phyloP scores from a whole-genome alignment of 306 rosid species.

The Notholithocarpus densiflorus region DNA sequence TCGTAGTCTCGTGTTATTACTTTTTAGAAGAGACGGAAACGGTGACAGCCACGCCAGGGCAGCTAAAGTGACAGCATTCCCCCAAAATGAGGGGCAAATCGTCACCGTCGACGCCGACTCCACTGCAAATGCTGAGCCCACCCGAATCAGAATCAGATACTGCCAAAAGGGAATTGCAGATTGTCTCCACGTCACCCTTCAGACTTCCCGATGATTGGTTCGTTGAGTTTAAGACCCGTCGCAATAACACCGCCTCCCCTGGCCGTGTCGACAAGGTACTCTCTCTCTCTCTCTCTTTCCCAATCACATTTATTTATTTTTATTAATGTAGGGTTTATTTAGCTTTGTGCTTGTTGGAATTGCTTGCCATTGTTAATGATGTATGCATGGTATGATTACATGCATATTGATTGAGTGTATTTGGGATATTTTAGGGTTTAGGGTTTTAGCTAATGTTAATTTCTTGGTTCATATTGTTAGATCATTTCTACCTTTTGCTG shows the following conservation, averaged over 20 bases:
- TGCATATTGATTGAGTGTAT: neutral
- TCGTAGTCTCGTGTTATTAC: neutral
- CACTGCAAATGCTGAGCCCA: conserved; percentile 12
- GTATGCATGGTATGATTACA: neutral
- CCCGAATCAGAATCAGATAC: neutral
- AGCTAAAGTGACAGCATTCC: neutral
- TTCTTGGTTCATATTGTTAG: neutral
- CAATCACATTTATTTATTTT: neutral
- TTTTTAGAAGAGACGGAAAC: too few species aligned
- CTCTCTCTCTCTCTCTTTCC: neutral
- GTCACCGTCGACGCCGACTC: conserved; percentile 4
- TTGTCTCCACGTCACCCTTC: conserved; percentile 17
- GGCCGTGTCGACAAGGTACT: conserved; percentile 39
- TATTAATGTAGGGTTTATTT: neutral
- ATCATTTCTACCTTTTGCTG: too few species aligned
- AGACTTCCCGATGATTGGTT: conserved; percentile 51
- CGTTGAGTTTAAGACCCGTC: conserved; percentile 42
- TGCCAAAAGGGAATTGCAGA: conserved; percentile 21
- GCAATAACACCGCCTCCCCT: neutral
- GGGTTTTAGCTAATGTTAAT: neutral
- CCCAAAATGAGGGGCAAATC: conserved; percentile 2
- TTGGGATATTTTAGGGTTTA: neutral
- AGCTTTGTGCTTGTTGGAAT: neutral
- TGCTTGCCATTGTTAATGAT: conserved; percentile 2
- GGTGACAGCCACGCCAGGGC: neutral